Base-by-base conservation (phyloP, 805 yeast genomes). In the Myxozyma nipponensis region DNA sequence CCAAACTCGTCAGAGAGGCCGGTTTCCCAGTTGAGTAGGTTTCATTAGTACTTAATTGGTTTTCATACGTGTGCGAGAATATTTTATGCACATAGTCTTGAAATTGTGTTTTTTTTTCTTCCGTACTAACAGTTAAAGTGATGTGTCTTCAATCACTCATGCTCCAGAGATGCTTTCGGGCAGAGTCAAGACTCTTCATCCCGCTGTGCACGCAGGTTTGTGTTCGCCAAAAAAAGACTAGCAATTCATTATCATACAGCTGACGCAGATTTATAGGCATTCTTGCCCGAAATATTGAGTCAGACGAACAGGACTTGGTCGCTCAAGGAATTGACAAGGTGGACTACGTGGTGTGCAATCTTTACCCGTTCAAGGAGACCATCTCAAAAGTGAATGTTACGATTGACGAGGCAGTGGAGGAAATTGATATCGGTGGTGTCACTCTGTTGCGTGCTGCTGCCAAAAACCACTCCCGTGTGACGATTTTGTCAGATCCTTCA, bases 131-230 rank as follows among this genome's bases (percentile, higher is more conserved):
- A 9, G 25, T 17, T 13, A 3, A 35, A 60, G 65, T 60, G 98
- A 93, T 66, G 96, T 93, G 37, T 83, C 95, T 37, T 69, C 93
- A 52, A 88, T 93, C 69, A 93, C 98, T 34, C 96, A 93, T 66
- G 98, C 98, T 37, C 98, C 98, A 46, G 98, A 93, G 72, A 93
- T 93, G 96, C 77, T 93, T 62, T 96, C 97, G 57, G 98, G 98
- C 59, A 81, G 98, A 73, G 98, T 93, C 63, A 93, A 93, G 76
- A 93, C 98, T 53, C 77, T 93, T 63, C 98, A 93, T 69, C 98
- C 98, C 37, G 98, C 98, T 26, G 96, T 93, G 56, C 98, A 93
- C 70, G 98, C 96, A 63, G 95, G 95, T 10, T 44, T 23, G 13
- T 15, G n/a, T n/a, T n/a, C n/a, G n/a, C n/a, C n/a, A n/a, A n/a